Conservation (phyloP, 2,329 filamentous ascomycete species). For the Ascochyta viciae-villosae region DNA sequence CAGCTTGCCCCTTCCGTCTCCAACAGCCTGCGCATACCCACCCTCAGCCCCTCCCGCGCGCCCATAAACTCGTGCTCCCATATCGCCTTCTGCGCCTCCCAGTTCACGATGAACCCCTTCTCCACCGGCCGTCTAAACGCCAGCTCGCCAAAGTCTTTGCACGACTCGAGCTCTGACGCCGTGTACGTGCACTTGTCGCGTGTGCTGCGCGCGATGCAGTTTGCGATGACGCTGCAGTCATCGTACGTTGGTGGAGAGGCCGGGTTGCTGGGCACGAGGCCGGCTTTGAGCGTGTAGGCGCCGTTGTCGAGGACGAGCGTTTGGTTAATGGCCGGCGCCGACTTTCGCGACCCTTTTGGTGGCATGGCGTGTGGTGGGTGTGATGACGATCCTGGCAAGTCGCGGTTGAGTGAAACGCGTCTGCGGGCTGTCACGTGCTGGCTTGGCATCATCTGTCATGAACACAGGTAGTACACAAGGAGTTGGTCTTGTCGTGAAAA, state of each 20-base stretch:
- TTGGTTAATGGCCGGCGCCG: slow-evolving; percentile 24
- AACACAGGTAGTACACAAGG: too few species aligned
- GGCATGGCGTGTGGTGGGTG: slow-evolving; percentile 28
- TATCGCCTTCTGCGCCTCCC: slow-evolving; percentile 94
- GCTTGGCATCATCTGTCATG: background rate
- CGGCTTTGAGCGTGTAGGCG: slow-evolving; percentile 88
- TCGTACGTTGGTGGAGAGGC: slow-evolving; percentile 34
- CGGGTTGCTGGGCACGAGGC: slow-evolving; percentile 62
- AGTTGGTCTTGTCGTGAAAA: too few species aligned
- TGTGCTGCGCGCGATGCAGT: slow-evolving; percentile 81
- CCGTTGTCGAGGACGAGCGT: slow-evolving; percentile 95
- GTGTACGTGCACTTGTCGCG: slow-evolving; percentile 81
- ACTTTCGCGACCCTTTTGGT: slow-evolving; percentile 43
- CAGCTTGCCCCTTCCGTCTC: slow-evolving; percentile 10
- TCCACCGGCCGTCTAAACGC: slow-evolving; percentile 88
- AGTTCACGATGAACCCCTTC: slow-evolving; percentile 93
- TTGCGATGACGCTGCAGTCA: slow-evolving; percentile 76
- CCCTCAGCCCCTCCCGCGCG: slow-evolving; percentile 68
- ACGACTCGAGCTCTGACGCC: slow-evolving; percentile 77
- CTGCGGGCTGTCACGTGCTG: slow-evolving; percentile 6
- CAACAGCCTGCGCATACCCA: slow-evolving; percentile 33
- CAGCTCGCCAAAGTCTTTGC: slow-evolving; percentile 88
- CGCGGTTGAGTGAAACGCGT: background rate
- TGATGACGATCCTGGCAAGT: background rate
- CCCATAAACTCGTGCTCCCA: slow-evolving; percentile 92